Evolutionary conservation across 805 yeast genomes (phyloP).

Genomic region (Metschnikowia anglica): DNA sequence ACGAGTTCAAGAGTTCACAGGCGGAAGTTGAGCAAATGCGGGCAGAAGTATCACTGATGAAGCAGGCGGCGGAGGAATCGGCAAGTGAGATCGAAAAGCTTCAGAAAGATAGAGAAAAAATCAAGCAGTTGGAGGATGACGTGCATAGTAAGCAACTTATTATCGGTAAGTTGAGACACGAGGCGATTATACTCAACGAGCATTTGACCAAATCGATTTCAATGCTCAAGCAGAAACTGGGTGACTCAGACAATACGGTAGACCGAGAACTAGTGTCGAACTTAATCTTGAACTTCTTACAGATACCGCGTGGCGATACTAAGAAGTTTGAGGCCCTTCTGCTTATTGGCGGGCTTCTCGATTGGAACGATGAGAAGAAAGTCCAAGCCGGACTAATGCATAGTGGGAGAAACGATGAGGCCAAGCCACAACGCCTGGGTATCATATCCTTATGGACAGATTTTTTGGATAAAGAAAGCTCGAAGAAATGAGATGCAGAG

Average conservation of each 20-base stretch:
- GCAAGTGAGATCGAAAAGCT: constrained; percentile 12
- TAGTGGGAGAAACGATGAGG: constrained; percentile 21
- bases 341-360: constrained; percentile 75
- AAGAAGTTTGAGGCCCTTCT: constrained; percentile 91
- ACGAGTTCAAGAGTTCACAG: not conserved
- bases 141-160: constrained; percentile 59
- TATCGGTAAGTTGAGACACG: constrained; percentile 91
- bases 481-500: constrained; percentile 20
- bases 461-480: constrained; percentile 69
- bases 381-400: constrained; percentile 71
- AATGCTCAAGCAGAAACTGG: constrained; percentile 74
- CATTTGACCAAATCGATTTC: constrained; percentile 92
- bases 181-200: constrained; percentile 88
- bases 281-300: constrained; percentile 77
- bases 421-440: constrained; percentile 42
- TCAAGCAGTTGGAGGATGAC: constrained; percentile 59
- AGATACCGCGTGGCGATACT: constrained; percentile 87
- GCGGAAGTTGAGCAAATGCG: constrained; percentile 2
- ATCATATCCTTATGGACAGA: constrained; percentile 81
- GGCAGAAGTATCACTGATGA: constrained; percentile 10
- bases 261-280: constrained; percentile 90
- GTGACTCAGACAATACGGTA: constrained; percentile 59
- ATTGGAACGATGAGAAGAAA: constrained; percentile 83
- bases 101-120: constrained; percentile 24
- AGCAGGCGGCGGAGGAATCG: constrained; percentile 3